Percentiles rank a stretch among this genome's conserved stretches.
phyloP scores from a whole-genome alignment of 805 yeast genomes.

The Candida corydali region DNA sequence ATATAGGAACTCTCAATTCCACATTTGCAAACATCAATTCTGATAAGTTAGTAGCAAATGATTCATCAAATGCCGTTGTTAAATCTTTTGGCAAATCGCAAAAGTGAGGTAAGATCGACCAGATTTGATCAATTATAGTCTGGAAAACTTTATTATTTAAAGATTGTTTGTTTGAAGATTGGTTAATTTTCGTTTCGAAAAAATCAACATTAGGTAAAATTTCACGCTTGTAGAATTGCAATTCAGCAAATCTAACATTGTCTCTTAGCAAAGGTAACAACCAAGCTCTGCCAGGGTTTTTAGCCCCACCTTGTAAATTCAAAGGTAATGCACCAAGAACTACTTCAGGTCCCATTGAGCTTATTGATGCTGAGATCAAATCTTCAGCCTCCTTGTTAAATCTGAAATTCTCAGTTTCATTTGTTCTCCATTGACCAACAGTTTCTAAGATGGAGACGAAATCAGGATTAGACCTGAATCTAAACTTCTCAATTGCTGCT shows the following conservation, averaged over 20 bases:
- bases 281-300: conserved; percentile 89
- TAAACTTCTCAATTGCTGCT: conserved; percentile 57
- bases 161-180: conserved; percentile 48
- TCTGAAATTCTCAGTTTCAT: conserved; percentile 65
- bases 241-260: conserved; percentile 66
- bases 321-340: conserved; percentile 75
- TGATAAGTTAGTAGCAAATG: conserved; percentile 75
- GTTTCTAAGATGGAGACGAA: conserved; percentile 61
- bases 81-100: conserved; percentile 84
- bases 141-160: conserved; percentile 73
- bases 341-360: conserved; percentile 81
- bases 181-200: conserved; percentile 46
- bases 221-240: conserved; percentile 57
- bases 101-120: conserved; percentile 88
- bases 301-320: conserved; percentile 54
- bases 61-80: conserved; percentile 57
- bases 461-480: conserved; percentile 66
- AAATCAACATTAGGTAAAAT: conserved; percentile 63
- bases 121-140: conserved; percentile 85
- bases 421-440: conserved; percentile 84
- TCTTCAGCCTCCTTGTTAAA: conserved; percentile 72
- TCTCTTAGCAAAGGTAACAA: conserved; percentile 86
- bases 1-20: conserved; percentile 73
- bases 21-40: conserved; percentile 69
- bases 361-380: conserved; percentile 73